Evolutionary conservation across 2,329 filamentous ascomycete species (phyloP), one percentile per base, ranked within the genome.

Genomic region (Beauveria brongniartii): DNA sequence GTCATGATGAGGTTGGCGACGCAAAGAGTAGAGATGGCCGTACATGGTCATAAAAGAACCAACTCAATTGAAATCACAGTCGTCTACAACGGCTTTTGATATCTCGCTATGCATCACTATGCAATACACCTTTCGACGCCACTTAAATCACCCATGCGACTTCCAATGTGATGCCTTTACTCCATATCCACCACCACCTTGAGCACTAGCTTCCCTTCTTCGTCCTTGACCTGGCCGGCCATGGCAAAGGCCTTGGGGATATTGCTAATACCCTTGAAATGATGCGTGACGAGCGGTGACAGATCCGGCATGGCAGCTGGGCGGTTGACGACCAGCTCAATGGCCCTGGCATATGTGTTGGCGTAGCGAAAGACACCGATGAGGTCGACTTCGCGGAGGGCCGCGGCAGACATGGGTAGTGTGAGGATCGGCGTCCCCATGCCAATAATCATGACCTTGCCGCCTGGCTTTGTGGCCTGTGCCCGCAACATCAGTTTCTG

Each of bases 381-480:
- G n/a, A 90, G 80, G 68, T 90, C 87, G 59, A 90, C 83, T 70
- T 91, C 88, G 56, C 86, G 81, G 5, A 88, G 78, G 7, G 87
- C 83, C 4, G 88, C 87, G 3, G 84, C 84, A 2, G 84, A 87
- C 59, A 91, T 81, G 47, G 86, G 87, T 12, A 91, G 75, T 0
- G 85, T 89, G 68, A 90, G 85, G 53, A 89, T 78, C 1, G 88
- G 87, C 10, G 80, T 86, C 55, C 88, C 88, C 86, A 91, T 89
- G 61, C 88, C 88, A 52, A 91, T 85, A 22, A 90, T 78, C 72
- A 90, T 78, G 61, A 90, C 78, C 66, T 82, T 86, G 59, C 88
- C 89, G 46, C 89, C 89, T 0, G 88, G 83, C 63, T 80, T 80
- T 16, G 86, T 85, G 2, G 80, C 73, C 80, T 82, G 44, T 51